Conservation (phyloP, 208 protist species). For the Lotmaria passim region DNA sequence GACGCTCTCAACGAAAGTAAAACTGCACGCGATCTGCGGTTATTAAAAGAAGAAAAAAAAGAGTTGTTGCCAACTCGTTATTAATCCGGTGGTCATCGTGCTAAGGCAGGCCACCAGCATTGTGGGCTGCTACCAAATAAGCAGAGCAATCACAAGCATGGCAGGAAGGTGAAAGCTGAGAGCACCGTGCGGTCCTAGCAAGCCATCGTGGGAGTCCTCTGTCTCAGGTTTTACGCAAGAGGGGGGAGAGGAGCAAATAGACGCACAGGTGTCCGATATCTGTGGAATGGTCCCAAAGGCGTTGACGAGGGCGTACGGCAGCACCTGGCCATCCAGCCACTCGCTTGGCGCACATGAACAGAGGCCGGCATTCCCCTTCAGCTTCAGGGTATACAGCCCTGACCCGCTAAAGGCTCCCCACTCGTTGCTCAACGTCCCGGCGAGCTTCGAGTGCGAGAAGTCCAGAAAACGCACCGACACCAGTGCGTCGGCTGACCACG, state of each 20-base stretch:
- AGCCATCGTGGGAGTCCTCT: not conserved
- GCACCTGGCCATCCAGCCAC: slow-evolving; percentile 1
- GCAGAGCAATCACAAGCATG: not conserved
- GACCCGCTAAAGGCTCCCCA: slow-evolving; percentile 7
- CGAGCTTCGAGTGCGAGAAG: slow-evolving; percentile 6
- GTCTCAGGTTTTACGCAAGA: slow-evolving; percentile 1
- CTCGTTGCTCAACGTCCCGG: slow-evolving; percentile 9
- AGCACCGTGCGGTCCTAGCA: not conserved
- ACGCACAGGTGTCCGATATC: slow-evolving; percentile 6
- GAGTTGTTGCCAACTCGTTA: no score
- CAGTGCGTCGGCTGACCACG: slow-evolving; percentile 5
- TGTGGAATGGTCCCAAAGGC: slow-evolving; percentile 12
- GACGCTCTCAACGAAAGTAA: no score
- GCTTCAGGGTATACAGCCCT: not conserved
- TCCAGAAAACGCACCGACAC: slow-evolving; percentile 4
- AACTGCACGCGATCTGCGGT: no score
- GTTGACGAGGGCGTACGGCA: not conserved
- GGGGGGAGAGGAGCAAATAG: not conserved
- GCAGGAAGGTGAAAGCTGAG: not conserved
- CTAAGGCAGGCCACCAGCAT: not conserved
- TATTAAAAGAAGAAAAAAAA: not conserved
- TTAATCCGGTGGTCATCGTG: not conserved
- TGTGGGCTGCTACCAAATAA: not conserved
- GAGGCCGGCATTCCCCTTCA: slow-evolving; percentile 7
- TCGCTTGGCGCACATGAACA: slow-evolving; percentile 10